phyloP scores from a whole-genome alignment of 345 rosid genomes.

The Brassica napus region Da-Ae NC_063439.1:2766001-2766500 shows the following conservation, averaged over 20 bases:
- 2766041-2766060: too few relatives aligned
- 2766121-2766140: constrained; percentile 32
- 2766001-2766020: neutral
- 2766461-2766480: constrained; percentile 51
- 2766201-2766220: neutral
- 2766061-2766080: too few relatives aligned
- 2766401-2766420: neutral
- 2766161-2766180: constrained; percentile 47
- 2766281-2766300: constrained; percentile 73
- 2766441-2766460: constrained; percentile 47
- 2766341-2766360: constrained; percentile 63
- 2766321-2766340: constrained; percentile 57
- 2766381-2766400: neutral
- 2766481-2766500: constrained; percentile 49
- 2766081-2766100: neutral
- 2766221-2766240: neutral
- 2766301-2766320: constrained; percentile 66
- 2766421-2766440: too few relatives aligned
- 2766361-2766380: constrained; percentile 49
- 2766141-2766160: constrained; percentile 35
- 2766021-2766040: too few relatives aligned
- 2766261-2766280: constrained; percentile 51
- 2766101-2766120: constrained; percentile 44
- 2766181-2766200: neutral
- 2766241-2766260: constrained; percentile 27